These are phyloP conservation scores for Neofusicoccum parvum DNA, from an alignment of 2,329 filamentous ascomycete species.

Conservation along the genomic window DNA sequence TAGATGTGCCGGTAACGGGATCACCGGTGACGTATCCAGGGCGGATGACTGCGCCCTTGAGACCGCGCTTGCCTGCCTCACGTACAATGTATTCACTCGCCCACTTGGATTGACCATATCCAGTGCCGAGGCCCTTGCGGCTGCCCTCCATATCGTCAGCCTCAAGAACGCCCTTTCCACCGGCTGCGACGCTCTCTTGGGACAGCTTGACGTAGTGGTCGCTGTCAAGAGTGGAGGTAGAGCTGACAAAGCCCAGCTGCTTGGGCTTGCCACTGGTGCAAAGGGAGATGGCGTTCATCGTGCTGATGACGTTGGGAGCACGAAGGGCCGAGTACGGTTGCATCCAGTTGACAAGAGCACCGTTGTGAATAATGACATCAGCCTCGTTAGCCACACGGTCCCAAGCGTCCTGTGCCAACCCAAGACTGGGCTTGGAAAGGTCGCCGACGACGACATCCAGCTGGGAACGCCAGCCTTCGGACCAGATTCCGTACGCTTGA, in stretches of 20 bases:
- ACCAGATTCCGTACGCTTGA: slow-evolving; percentile 79
- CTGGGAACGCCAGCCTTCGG: slow-evolving; percentile 65
- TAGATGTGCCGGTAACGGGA: slow-evolving; percentile 65
- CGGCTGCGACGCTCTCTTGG: slow-evolving; percentile 60
- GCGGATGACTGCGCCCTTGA: slow-evolving; percentile 74
- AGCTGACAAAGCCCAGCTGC: slow-evolving; percentile 78
- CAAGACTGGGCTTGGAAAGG: slow-evolving; percentile 71
- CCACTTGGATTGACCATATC: slow-evolving; percentile 94
- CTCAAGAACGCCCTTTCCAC: slow-evolving; percentile 69
- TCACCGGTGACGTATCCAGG: slow-evolving; percentile 86
- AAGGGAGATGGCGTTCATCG: slow-evolving; percentile 73
- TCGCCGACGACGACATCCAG: slow-evolving; percentile 73
- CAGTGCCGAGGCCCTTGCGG: slow-evolving; percentile 74
- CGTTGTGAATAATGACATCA: slow-evolving; percentile 77
- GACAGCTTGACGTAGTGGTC: slow-evolving; percentile 79
- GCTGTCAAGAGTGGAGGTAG: slow-evolving; percentile 79
- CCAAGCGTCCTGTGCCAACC: slow-evolving; percentile 69
- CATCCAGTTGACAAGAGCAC: slow-evolving; percentile 57
- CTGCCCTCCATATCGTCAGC: slow-evolving; percentile 78
- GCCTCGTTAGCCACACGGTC: slow-evolving; percentile 64
- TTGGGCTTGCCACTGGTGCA: slow-evolving; percentile 79
- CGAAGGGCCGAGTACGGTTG: slow-evolving; percentile 72
- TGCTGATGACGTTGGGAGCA: slow-evolving; percentile 77
- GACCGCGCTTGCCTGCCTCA: slow-evolving; percentile 75
- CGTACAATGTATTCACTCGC: slow-evolving; percentile 71